These are phyloP conservation scores for Protomyces gravidus DNA, from an alignment of 1,139 yeast genomes.

Conservation along the genomic window DNA sequence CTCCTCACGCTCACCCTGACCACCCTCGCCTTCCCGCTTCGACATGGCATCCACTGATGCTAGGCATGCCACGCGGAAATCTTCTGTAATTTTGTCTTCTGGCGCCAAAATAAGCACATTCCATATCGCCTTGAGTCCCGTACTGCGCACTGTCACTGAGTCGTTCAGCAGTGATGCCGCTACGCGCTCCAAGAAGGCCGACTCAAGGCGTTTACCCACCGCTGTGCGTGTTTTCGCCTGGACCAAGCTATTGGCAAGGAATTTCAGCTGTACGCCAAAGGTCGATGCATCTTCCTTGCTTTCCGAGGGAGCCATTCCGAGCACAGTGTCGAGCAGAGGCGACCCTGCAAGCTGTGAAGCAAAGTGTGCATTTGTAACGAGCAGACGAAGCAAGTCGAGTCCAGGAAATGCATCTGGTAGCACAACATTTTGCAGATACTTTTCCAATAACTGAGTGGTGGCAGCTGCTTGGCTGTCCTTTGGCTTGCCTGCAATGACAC, in stretches of 20 bases:
- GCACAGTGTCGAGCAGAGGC: not conserved
- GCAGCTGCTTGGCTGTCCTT: not conserved
- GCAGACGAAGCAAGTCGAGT: constrained; percentile 14
- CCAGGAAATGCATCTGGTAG: constrained; percentile 6
- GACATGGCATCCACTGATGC: constrained; percentile 12
- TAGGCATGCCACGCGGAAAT: constrained; percentile 14
- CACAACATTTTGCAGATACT: not conserved
- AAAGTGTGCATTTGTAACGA: not conserved
- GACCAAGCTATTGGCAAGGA: constrained; percentile 3
- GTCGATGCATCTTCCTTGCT: not conserved
- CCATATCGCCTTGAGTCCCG: constrained; percentile 13
- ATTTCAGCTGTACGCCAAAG: constrained; percentile 2
- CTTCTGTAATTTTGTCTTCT: constrained; percentile 10
- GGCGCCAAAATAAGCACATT: constrained; percentile 6
- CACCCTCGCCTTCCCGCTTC: not conserved
- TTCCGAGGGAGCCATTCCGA: not conserved
- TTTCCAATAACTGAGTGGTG: not conserved
- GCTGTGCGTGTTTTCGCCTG: not conserved
- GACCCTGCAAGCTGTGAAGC: not conserved
- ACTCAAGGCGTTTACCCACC: not conserved
- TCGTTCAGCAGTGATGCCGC: not conserved
- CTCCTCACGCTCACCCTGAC: not conserved
- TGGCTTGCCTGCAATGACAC: not conserved
- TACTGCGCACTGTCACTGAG: not conserved
- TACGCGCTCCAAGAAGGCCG: not conserved